These are phyloP conservation scores for Candolleomyces eurysporus DNA, from an alignment of 768 basidiomycete genomes.

Conservation along the genomic window DNA sequence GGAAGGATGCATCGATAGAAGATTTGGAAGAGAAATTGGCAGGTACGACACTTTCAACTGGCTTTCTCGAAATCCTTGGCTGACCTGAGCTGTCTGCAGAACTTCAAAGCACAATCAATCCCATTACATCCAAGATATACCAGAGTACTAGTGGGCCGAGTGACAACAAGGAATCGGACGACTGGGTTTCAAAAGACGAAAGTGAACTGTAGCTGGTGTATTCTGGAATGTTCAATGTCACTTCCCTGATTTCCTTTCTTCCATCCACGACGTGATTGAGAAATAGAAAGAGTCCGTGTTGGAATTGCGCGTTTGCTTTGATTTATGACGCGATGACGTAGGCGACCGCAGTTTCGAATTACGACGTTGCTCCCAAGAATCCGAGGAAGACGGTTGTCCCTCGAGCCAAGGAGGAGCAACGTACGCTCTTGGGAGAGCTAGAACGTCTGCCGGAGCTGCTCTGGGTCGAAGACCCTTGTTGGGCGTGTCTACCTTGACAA, in stretches of 20 bases:
- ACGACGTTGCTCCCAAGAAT: neutral
- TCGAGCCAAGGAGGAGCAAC: constrained; percentile 6
- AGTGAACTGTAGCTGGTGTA: neutral
- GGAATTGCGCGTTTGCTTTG: neutral
- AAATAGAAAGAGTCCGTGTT: neutral
- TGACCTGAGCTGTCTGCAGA: constrained; percentile 16
- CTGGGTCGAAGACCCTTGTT: neutral
- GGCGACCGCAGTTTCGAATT: neutral
- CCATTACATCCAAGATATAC: constrained; percentile 26
- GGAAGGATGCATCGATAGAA: constrained; percentile 59
- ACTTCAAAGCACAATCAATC: constrained; percentile 20
- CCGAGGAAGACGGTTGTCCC: neutral
- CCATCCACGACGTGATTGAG: constrained; percentile 6
- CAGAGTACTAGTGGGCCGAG: neutral
- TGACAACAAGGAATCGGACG: neutral
- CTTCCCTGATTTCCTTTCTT: neutral
- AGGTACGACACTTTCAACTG: constrained; percentile 22
- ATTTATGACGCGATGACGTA: constrained; percentile 9
- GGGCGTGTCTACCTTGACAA: neutral
- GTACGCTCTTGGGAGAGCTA: neutral
- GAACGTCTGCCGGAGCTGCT: neutral
- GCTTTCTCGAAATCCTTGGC: neutral
- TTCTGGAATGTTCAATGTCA: neutral
- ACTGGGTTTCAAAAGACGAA: constrained; percentile 1
- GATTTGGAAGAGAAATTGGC: constrained; percentile 78